Conservation (phyloP, 805 yeast species). For the Suhomyces tanzawaensis region DNA sequence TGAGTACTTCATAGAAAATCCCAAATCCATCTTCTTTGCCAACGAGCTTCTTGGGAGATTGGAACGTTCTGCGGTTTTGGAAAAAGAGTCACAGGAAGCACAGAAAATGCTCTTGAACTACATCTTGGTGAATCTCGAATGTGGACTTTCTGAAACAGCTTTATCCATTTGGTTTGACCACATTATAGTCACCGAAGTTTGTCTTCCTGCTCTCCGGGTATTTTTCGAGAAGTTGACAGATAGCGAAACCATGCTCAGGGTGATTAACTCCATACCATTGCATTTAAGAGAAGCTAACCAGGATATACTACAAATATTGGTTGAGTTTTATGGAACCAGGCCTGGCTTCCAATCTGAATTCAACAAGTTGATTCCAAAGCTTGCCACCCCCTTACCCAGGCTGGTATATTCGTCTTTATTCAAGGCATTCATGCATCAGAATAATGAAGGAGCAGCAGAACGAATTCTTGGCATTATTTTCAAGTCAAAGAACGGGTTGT, state of each 20-base stretch:
- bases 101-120: background rate
- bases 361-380: conserved; percentile 18
- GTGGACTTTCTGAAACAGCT: conserved; percentile 7
- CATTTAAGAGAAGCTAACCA: background rate
- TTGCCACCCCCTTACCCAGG: conserved; percentile 31
- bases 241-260: background rate
- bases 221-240: conserved; percentile 6
- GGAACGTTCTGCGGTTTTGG: background rate
- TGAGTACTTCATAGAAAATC: conserved; percentile 5
- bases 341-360: conserved; percentile 10
- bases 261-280: background rate
- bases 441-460: conserved; percentile 28
- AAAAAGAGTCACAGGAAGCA: background rate
- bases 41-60: conserved; percentile 5
- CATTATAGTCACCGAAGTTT: background rate
- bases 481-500: conserved; percentile 26
- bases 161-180: conserved; percentile 3
- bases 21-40: conserved; percentile 9
- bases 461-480: conserved; percentile 28
- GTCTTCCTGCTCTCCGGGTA: background rate
- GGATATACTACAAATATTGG: conserved; percentile 10
- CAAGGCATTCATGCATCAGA: conserved; percentile 24
- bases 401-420: conserved; percentile 34
- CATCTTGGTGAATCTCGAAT: background rate
- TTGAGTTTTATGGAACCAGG: conserved; percentile 19